Evolutionary conservation across 345 rosid species (phyloP), one percentile per base, ranked within the genome.

Genomic region (Moricandia moricandioides): DNA sequence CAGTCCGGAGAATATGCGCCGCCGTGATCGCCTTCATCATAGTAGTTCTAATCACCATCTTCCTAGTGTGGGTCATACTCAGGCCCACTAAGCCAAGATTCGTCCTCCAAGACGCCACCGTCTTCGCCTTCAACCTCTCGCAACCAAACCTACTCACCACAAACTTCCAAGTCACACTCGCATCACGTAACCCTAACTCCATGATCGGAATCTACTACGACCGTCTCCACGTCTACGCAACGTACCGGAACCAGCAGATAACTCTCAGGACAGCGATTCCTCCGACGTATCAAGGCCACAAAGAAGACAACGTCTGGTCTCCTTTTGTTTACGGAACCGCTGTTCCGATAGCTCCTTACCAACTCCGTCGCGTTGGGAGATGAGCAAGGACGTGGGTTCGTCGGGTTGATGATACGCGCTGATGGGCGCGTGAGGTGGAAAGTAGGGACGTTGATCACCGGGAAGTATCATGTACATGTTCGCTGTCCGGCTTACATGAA

Each of bases 401-500:
- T 92, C 6, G 3, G 9, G 37, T 24, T 96, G 43, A 26, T 64
- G 37, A 84, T 96, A 83, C 89, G 86, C 78, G 79, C 89, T 4
- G 96, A 92, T 56, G 99, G 99, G 7, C 89, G 89, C 60, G 92
- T 96, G 37, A 76, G 95, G 66, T 96, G 90, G 87, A 96, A 92
- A 80, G 87, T 91, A 13, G 90, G 98, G 8, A 65, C 88, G 14
- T 82, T 85, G 68, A 72, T 78, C 14, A 77, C 96, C 8, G 93
- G 92, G 0, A 72, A 33, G 51, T 96, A 92, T 65, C 93, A 86
- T 80, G 43, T 96, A 30, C 73, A 87, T 70, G 96, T 83, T 35
- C 67, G 69, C 34, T 96, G 99, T 62, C 82, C 71, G 0, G 96
- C 99, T 10, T 51, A 5, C 55, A 84, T 92, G 17, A 78, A 85